phyloP scores from a whole-genome alignment of 192 early-diverging fungal species.

The Kickxella alabastrina region DNA sequence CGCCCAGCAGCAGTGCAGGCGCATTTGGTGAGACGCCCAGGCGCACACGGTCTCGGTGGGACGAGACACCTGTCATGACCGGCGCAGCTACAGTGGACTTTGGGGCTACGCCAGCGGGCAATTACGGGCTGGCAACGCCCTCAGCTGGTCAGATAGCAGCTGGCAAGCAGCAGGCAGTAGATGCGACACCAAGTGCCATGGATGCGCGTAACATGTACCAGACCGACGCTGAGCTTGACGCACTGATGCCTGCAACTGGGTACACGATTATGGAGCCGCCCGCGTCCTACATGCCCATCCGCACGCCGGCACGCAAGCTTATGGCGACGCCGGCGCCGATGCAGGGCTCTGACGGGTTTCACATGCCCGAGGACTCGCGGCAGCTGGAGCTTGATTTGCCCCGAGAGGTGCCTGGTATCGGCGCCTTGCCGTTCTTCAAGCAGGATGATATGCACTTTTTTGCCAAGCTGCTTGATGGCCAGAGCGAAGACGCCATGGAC shows the following conservation, averaged over 20 bases:
- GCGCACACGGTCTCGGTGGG: slow-evolving; percentile 89
- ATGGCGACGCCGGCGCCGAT: slow-evolving; percentile 91
- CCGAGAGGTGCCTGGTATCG: slow-evolving; percentile 83
- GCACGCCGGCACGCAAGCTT: slow-evolving; percentile 93
- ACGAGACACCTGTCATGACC: slow-evolving; percentile 79
- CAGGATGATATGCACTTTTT: slow-evolving; percentile 98
- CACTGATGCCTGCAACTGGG: slow-evolving; percentile 84
- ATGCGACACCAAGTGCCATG: slow-evolving; percentile 74
- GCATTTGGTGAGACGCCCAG: slow-evolving; percentile 53
- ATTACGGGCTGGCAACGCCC: slow-evolving; percentile 73
- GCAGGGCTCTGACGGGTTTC: slow-evolving; percentile 64
- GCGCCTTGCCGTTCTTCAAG: slow-evolving; percentile 87
- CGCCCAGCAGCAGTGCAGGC: slow-evolving; percentile 35
- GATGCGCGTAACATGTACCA: slow-evolving; percentile 83
- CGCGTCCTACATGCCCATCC: slow-evolving; percentile 82
- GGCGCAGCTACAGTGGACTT: slow-evolving; percentile 24
- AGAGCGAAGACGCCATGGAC: slow-evolving; percentile 76
- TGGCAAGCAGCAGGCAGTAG: slow-evolving; percentile 53
- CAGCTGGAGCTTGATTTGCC: slow-evolving; percentile 66
- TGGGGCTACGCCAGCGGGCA: slow-evolving; percentile 69
- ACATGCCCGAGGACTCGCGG: slow-evolving; percentile 77
- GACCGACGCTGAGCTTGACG: slow-evolving; percentile 93
- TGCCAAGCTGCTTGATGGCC: slow-evolving; percentile 81
- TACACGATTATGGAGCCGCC: slow-evolving; percentile 93
- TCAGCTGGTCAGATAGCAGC: slow-evolving; percentile 56